Base-by-base conservation (phyloP, 805 yeast genomes). In the Saccharomycopsis javanensis region DNA sequence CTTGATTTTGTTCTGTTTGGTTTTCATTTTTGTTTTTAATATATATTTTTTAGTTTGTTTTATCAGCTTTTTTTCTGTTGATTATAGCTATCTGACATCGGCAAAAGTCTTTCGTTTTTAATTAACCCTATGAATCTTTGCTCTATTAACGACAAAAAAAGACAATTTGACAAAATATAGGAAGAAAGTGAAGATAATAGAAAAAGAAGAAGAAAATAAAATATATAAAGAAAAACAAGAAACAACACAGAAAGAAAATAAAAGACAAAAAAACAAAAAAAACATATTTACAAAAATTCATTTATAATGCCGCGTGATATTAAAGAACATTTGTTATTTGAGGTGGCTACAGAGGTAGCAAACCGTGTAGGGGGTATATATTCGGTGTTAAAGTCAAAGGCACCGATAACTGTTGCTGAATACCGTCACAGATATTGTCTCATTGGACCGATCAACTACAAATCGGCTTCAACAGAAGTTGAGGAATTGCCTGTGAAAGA, bases 321-420 rank as follows among this genome's bases (percentile, higher is more conserved):
- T 61, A 81, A 85, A 65, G 85, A 88, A 69, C 97, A 89, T 68
- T 75, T 91, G 56, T 78, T 94, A 53, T 90, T 92, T 67, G 99
- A 92, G 74, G 86, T 88, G 50, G 96, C 98, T 61, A 92, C 99
- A 1, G 99, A 92, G 70, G 97, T 92, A 54, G 98, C 98, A 66
- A 91, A 94, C 75, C 79, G 95, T 66, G 98, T 92, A 23, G 99
- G 99, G 54, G 99, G 99, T 37, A 92, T 92, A 69, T 92, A 92
- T 74, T 91, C 98, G 5, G 99, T 92, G 55, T 79, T 92, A 67
- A 94, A 94, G 70, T 88, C 97, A 10, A 92, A 92, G 72, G 97
- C 97, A 6, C 97, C 97, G 7, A 90, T 91, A 60, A 92, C 99
- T 7, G 92, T 87, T 54, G 90, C 95, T 45, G 97, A 92, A 71